Percentiles rank a stretch among this genome's conserved stretches.
Evolutionary conservation across 2,329 filamentous ascomycete genomes (phyloP).

Genomic region (Hymenotorrendiella dingleyae): DNA sequence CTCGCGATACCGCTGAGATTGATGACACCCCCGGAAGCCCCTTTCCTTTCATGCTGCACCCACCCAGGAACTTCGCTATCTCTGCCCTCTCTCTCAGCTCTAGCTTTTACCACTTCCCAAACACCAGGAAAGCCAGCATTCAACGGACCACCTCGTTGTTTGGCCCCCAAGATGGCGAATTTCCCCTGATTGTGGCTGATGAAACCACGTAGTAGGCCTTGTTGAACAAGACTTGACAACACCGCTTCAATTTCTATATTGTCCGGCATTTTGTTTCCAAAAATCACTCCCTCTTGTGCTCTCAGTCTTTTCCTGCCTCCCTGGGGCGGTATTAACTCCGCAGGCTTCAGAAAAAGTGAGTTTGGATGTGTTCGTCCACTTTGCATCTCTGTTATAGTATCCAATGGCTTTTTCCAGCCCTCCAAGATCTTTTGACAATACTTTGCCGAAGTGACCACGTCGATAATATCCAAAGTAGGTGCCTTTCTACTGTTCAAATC

Average conservation of each 20-base stretch:
- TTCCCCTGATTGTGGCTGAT: slow-evolving; percentile 70
- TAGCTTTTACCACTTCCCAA: slow-evolving; percentile 60
- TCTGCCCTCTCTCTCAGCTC: slow-evolving; percentile 49
- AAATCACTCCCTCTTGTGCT: slow-evolving; percentile 55
- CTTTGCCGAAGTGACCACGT: slow-evolving; percentile 58
- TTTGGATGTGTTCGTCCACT: slow-evolving; percentile 37
- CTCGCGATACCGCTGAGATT: slow-evolving; percentile 48
- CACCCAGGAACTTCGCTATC: slow-evolving; percentile 63
- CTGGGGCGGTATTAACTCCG: slow-evolving; percentile 35
- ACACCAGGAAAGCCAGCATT: slow-evolving; percentile 70
- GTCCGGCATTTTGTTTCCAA: slow-evolving; percentile 55
- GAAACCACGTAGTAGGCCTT: slow-evolving; percentile 78
- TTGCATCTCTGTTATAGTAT: slow-evolving; percentile 23
- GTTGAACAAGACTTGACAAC: slow-evolving; percentile 69
- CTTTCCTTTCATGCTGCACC: slow-evolving; percentile 46
- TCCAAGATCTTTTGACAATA: slow-evolving; percentile 61
- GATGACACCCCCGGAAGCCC: slow-evolving; percentile 48
- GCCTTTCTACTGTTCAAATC: slow-evolving; percentile 53
- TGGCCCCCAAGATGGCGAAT: slow-evolving; percentile 78
- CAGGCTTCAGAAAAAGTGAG: slow-evolving; percentile 44
- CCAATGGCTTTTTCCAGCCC: slow-evolving; percentile 40
- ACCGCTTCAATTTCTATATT: slow-evolving; percentile 69
- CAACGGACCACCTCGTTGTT: slow-evolving; percentile 56
- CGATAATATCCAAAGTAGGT: slow-evolving; percentile 66
- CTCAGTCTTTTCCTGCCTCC: slow-evolving; percentile 43